Conservation (phyloP, 2,329 filamentous ascomycete genomes). For the Aspergillus vadensis region DNA sequence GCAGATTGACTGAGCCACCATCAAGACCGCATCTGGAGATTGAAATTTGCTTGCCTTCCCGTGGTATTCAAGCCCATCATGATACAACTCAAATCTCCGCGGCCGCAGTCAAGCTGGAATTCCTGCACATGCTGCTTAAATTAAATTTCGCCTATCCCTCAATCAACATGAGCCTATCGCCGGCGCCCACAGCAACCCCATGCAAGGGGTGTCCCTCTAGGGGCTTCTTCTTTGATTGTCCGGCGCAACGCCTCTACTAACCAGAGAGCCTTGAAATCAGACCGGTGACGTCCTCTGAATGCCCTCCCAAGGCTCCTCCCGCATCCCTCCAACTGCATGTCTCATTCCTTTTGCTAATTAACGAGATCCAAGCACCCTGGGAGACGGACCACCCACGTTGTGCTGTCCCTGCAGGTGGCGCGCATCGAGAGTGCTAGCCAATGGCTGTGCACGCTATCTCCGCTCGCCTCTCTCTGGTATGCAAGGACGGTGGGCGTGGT, state of each 20-base stretch:
- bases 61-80: conserved; percentile 16
- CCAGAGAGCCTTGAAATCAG: conserved; percentile 14
- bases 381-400: conserved; percentile 37
- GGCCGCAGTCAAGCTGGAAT: conserved; percentile 13
- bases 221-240: conserved; percentile 28
- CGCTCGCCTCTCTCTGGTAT: conserved; percentile 38
- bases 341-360: conserved; percentile 36
- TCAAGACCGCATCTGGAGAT: conserved; percentile 8
- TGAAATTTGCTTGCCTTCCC: conserved; percentile 11
- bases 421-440: conserved; percentile 27
- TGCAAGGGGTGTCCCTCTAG: conserved; percentile 33
- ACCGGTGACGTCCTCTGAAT: conserved; percentile 23
- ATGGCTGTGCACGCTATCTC: conserved; percentile 22
- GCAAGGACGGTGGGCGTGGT: conserved; percentile 38
- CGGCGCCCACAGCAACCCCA: conserved; percentile 25
- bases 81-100: conserved; percentile 17
- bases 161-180: conserved; percentile 25
- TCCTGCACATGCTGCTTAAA: conserved; percentile 22
- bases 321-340: conserved; percentile 29
- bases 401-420: conserved; percentile 30
- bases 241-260: conserved; percentile 23
- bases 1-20: conserved; percentile 1
- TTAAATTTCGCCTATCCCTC: conserved; percentile 21
- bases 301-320: conserved; percentile 20
- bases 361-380: conserved; percentile 28